phyloP scores from a whole-genome alignment of 768 basidiomycete genomes.

The Lactifluus subvellereus region DNA sequence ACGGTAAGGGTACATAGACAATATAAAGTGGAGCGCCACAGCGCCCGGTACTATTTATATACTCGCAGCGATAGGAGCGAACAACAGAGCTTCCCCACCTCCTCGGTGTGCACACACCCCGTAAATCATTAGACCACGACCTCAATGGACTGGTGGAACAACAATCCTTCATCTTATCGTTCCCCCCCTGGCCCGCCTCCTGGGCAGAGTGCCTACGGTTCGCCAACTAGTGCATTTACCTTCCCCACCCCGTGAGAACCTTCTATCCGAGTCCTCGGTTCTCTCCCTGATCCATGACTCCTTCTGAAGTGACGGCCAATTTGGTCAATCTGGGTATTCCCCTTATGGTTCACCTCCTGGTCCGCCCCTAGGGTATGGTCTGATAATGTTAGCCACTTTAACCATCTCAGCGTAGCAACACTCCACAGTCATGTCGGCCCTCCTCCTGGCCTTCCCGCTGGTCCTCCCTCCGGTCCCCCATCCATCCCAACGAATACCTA shows the following conservation, averaged over 20 bases:
- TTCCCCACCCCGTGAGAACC: slow-evolving; percentile 21
- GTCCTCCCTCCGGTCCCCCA: slow-evolving; percentile 16
- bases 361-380: slow-evolving; percentile 19
- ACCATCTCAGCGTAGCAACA: neutral
- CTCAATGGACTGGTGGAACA: slow-evolving; percentile 14
- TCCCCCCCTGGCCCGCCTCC: slow-evolving; percentile 17
- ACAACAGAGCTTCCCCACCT: too few relatives aligned
- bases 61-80: too few relatives aligned
- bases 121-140: neutral
- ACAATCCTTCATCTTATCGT: slow-evolving; percentile 4
- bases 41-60: too few relatives aligned
- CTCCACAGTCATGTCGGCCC: neutral
- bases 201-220: neutral
- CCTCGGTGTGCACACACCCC: too few relatives aligned
- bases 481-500: slow-evolving; percentile 13
- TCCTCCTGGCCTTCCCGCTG: neutral
- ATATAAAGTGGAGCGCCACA: too few relatives aligned
- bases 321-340: slow-evolving; percentile 22
- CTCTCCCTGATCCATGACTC: slow-evolving; percentile 11
- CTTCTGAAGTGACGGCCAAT: slow-evolving; percentile 5
- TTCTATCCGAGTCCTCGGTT: neutral
- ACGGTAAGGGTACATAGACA: too few relatives aligned
- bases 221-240: neutral
- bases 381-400: neutral
- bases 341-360: slow-evolving; percentile 27